phyloP scores from a whole-genome alignment of 192 early-diverging fungal genomes.

The Irineochytrium annulatum region DNA sequence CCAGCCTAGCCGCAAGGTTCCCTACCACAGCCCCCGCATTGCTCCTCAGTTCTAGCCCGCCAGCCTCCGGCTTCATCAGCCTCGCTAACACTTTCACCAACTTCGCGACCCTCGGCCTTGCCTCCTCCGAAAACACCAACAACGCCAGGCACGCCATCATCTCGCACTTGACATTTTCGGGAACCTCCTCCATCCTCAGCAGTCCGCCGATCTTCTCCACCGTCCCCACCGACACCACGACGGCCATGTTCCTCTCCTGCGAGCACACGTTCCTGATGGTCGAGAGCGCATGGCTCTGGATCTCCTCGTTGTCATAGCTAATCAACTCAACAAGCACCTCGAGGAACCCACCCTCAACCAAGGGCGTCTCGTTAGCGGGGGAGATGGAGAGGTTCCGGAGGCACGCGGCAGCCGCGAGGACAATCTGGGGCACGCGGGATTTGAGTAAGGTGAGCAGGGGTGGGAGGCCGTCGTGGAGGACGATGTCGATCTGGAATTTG shows the following conservation, averaged over 20 bases:
- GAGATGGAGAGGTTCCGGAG: conserved; percentile 89
- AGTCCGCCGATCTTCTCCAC: conserved; percentile 66
- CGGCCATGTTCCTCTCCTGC: conserved; percentile 70
- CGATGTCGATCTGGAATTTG: conserved; percentile 81
- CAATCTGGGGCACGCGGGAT: conserved; percentile 70
- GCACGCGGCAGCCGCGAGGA: conserved; percentile 80
- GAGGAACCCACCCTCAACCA: conserved; percentile 75
- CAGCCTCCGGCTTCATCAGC: conserved; percentile 60
- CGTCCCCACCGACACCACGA: conserved; percentile 71
- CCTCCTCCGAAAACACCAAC: conserved; percentile 61
- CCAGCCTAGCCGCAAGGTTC: conserved; percentile 61
- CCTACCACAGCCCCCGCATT: conserved; percentile 77
- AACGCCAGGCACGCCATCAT: conserved; percentile 83
- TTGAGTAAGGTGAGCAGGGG: conserved; percentile 70
- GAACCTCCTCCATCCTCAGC: conserved; percentile 26
- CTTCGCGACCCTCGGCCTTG: conserved; percentile 25
- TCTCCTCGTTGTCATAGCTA: conserved; percentile 67
- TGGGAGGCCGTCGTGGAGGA: conserved; percentile 67
- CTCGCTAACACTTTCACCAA: conserved; percentile 53
- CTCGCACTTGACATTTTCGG: conserved; percentile 38
- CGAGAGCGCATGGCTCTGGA: conserved; percentile 82
- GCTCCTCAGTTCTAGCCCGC: conserved; percentile 65
- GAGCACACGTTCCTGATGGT: conserved; percentile 80
- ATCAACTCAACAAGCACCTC: conserved; percentile 60
- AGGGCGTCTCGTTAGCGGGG: conserved; percentile 77